Conservation (phyloP, 495 filamentous ascomycete species). For the Monascus purpureus region DNA sequence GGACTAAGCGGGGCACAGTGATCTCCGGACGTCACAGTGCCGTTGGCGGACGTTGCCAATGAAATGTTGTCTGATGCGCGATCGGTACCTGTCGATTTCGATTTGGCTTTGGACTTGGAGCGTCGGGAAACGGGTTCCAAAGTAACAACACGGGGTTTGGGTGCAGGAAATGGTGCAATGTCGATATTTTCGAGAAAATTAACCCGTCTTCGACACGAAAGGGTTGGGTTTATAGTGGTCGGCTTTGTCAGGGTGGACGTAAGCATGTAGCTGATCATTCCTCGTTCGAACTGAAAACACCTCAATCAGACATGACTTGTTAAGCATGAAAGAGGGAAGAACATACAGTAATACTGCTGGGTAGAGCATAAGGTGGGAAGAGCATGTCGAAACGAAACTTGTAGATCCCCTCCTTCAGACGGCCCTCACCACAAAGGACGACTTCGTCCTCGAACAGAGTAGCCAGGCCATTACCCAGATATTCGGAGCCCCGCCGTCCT, state of each 20-base stretch:
- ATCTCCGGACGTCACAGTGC: slow-evolving; percentile 14
- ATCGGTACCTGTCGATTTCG: slow-evolving; percentile 21
- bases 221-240: slow-evolving; percentile 67
- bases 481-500: slow-evolving; percentile 46
- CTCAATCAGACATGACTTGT: neutral
- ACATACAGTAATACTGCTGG: slow-evolving; percentile 88
- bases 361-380: slow-evolving; percentile 63
- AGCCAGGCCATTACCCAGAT: slow-evolving; percentile 68
- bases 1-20: slow-evolving; percentile 35
- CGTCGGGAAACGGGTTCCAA: slow-evolving; percentile 57
- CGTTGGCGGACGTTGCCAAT: slow-evolving; percentile 18
- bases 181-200: slow-evolving; percentile 61
- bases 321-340: neutral
- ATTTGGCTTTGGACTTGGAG: slow-evolving; percentile 33
- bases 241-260: slow-evolving; percentile 82
- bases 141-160: slow-evolving; percentile 60
- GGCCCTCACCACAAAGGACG: slow-evolving; percentile 80
- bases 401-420: slow-evolving; percentile 71
- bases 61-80: slow-evolving; percentile 21
- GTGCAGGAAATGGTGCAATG: slow-evolving; percentile 40
- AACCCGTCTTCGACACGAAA: slow-evolving; percentile 66
- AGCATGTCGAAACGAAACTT: slow-evolving; percentile 86
- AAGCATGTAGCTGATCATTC: slow-evolving; percentile 81
- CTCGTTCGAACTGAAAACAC: slow-evolving; percentile 70
- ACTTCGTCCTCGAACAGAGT: slow-evolving; percentile 85